Evolutionary conservation across 1,284 basidiomycete genomes (phyloP).

Genomic region (Cryptococcus depauperatus): DNA sequence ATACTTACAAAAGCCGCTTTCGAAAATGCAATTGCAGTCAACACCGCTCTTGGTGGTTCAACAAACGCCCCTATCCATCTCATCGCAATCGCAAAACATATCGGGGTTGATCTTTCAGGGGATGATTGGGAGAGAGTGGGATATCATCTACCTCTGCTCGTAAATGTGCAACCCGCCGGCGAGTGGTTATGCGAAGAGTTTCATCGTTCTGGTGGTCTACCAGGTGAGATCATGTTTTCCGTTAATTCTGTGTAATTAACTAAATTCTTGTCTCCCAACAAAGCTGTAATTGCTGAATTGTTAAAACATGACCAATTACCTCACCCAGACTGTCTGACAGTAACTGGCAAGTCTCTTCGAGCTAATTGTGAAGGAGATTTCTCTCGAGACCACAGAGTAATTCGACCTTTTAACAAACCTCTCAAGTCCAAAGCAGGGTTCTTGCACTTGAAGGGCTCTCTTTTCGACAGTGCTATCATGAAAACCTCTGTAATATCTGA

Average conservation of each 20-base stretch:
- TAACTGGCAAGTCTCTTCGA: slow-evolving; percentile 32
- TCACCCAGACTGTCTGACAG: slow-evolving; percentile 34
- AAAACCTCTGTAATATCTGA: slow-evolving; percentile 43
- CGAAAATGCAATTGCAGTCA: slow-evolving; percentile 78
- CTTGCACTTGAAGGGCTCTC: slow-evolving; percentile 40
- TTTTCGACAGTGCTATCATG: slow-evolving; percentile 46
- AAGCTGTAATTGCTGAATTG: slow-evolving; percentile 38
- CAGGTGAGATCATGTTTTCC: slow-evolving; percentile 18
- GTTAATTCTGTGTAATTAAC: background rate
- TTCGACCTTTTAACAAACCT: slow-evolving; percentile 35
- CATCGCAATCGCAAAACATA: slow-evolving; percentile 41
- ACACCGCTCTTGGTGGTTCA: slow-evolving; percentile 79
- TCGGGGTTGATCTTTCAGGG: slow-evolving; percentile 34
- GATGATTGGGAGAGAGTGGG: slow-evolving; percentile 41
- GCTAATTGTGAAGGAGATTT: slow-evolving; percentile 38
- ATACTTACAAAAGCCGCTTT: slow-evolving; percentile 86
- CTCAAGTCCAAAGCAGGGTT: slow-evolving; percentile 39
- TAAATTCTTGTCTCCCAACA: background rate
- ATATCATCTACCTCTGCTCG: slow-evolving; percentile 36
- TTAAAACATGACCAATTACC: slow-evolving; percentile 31
- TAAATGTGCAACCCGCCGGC: slow-evolving; percentile 41
- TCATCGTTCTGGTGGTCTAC: slow-evolving; percentile 41
- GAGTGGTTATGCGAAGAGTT: slow-evolving; percentile 43
- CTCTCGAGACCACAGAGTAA: slow-evolving; percentile 36
- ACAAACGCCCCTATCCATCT: slow-evolving; percentile 62